A percentile compares a stretch with the other conserved stretches of the same genome.
These are phyloP conservation scores for Debaryomyces prosopidis DNA, from an alignment of 805 yeast genomes.

Conservation along the genomic window DNA sequence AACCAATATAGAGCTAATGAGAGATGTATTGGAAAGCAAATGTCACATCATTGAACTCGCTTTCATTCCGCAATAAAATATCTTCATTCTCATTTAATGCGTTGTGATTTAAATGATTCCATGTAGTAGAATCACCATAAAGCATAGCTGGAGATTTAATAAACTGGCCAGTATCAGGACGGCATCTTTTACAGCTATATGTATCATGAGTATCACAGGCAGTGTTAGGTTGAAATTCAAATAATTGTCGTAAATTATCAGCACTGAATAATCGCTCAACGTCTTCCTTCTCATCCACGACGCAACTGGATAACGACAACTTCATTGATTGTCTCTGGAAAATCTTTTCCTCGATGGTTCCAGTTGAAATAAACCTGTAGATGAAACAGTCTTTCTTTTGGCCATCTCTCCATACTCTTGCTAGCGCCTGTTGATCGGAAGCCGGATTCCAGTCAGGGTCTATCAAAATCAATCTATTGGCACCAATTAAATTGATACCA, in stretches of 20 bases:
- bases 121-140: constrained; percentile 95
- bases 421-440: constrained; percentile 95
- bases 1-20: constrained; percentile 40
- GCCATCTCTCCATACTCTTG: constrained; percentile 99
- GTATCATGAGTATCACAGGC: constrained; percentile 91
- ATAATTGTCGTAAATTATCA: constrained; percentile 74
- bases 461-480: constrained; percentile 81
- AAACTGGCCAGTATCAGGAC: constrained; percentile 46
- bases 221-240: constrained; percentile 66
- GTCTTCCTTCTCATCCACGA: constrained; percentile 94
- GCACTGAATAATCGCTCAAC: constrained; percentile 90
- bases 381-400: constrained; percentile 96
- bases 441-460: constrained; percentile 99
- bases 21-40: constrained; percentile 94
- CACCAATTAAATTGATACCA: constrained; percentile 96
- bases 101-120: constrained; percentile 84
- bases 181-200: constrained; percentile 82
- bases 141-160: constrained; percentile 80
- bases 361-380: constrained; percentile 90
- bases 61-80: constrained; percentile 72
- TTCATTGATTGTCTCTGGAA: constrained; percentile 96
- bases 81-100: constrained; percentile 72
- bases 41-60: constrained; percentile 64
- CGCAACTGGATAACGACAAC: constrained; percentile 88
- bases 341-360: constrained; percentile 94